Base-by-base conservation (phyloP, 345 rosid genomes). In the Murraya paniculata region DNA sequence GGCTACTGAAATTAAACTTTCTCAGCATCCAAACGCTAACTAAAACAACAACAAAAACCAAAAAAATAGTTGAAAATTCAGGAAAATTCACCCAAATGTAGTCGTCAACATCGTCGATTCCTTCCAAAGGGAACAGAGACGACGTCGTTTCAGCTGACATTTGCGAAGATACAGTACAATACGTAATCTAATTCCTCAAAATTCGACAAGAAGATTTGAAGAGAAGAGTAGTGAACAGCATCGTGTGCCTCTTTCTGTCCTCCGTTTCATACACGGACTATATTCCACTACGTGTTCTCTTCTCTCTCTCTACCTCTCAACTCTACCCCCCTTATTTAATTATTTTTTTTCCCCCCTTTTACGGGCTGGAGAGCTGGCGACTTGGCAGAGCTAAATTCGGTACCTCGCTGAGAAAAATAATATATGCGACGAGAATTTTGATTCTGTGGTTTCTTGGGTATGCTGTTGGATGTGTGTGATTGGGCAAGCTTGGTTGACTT, bases 71-170 rank as follows among this genome's bases (percentile, higher is more conserved):
- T 6, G 21, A 39, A 9, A 62, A 5, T 62, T 62, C 36, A 3
- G 64, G 9, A 76, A 33, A 50, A 74, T 87, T 78, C 19, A 92
- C 98, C 88, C 85, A 82, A 84, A 82, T 68, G 77, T 80, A 92
- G 38, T 89, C 93, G 31, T 94, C 89, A 16, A 91, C 95, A 50
- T 92, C 91, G 38, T 86, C 89, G 74, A 92, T 81, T 70, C 90
- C 91, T 60, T 88, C 87, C 33, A 91, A 74, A 72, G 59, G 45
- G 39, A 89, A 72, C 24, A 64, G 11, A 2, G 87, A 86, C 72
- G 92, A 75, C 74, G 89, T 64, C 31, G 76, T 75, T 53, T 83
- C 87, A 68, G 71, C 89, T 45, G 90, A 88, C 95, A 94, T 91
- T 21, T 60, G 81, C 48, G 21, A 64, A n/a, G 10, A 2, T 57